These are phyloP conservation scores for Fusarium falciforme DNA, from an alignment of 2,329 filamentous ascomycete genomes.

Conservation along the genomic window DNA sequence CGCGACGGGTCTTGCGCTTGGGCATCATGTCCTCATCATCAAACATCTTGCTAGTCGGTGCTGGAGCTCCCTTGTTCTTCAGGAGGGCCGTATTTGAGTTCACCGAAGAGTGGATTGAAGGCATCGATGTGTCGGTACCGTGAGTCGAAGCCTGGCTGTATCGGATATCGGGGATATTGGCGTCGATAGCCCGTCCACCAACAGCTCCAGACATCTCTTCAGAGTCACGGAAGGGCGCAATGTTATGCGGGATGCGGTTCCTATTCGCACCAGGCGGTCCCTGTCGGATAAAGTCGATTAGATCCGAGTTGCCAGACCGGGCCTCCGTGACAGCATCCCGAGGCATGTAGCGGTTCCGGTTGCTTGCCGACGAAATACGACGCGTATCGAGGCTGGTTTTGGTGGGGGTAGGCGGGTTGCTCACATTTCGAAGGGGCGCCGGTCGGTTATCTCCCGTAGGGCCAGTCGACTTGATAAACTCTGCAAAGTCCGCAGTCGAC, in stretches of 20 bases:
- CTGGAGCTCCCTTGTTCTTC: constrained; percentile 53
- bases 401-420: constrained; percentile 44
- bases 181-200: constrained; percentile 68
- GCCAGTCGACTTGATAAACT: constrained; percentile 89
- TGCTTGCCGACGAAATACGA: constrained; percentile 53
- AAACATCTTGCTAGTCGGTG: constrained; percentile 51
- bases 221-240: constrained; percentile 90
- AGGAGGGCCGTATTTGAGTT: constrained; percentile 81
- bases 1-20: constrained; percentile 78
- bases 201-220: constrained; percentile 71
- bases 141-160: constrained; percentile 68
- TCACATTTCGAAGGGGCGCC: constrained; percentile 50
- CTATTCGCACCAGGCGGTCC: constrained; percentile 74
- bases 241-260: constrained; percentile 80
- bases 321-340: constrained; percentile 75
- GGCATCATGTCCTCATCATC: constrained; percentile 69
- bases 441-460: constrained; percentile 64
- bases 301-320: constrained; percentile 79
- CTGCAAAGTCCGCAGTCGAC: constrained; percentile 84
- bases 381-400: constrained; percentile 55
- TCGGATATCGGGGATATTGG: constrained; percentile 66
- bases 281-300: constrained; percentile 95
- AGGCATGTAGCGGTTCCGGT: constrained; percentile 71
- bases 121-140: constrained; percentile 67
- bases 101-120: constrained; percentile 70